Evolutionary conservation across 257 asterid species (phyloP).

Genomic region (Scutellaria galericulata): DNA sequence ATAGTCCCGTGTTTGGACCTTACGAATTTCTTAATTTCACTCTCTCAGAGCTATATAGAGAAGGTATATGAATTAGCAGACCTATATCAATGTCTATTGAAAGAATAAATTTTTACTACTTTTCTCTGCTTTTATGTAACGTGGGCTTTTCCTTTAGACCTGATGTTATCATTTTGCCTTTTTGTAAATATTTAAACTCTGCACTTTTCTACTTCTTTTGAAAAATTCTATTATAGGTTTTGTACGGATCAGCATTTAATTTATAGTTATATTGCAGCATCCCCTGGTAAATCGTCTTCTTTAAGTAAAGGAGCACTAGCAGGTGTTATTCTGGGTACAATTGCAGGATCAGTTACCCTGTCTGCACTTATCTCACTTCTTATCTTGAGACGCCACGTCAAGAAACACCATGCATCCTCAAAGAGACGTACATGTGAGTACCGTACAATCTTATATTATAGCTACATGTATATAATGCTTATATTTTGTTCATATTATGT

Average conservation of each 20-base stretch:
- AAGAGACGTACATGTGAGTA: slow-evolving; percentile 73
- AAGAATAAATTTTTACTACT: background rate
- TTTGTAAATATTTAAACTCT: background rate
- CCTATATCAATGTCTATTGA: background rate
- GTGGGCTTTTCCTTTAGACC: background rate
- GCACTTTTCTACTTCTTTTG: background rate
- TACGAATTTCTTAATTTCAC: slow-evolving; percentile 89
- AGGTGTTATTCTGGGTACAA: slow-evolving; percentile 75
- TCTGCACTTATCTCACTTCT: slow-evolving; percentile 68
- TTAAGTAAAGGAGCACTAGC: slow-evolving; percentile 83
- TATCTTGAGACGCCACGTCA: slow-evolving; percentile 57
- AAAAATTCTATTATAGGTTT: background rate
- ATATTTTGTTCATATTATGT: slow-evolving; percentile 29
- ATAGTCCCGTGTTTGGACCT: slow-evolving; percentile 79
- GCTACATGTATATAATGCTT: background rate
- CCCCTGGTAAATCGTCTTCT: slow-evolving; percentile 52
- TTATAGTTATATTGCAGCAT: slow-evolving; percentile 54
- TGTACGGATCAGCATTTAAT: slow-evolving; percentile 25
- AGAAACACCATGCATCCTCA: slow-evolving; percentile 51
- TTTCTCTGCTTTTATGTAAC: background rate
- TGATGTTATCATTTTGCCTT: background rate
- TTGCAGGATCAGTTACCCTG: slow-evolving; percentile 73
- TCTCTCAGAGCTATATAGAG: slow-evolving; percentile 60
- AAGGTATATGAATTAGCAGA: slow-evolving; percentile 46
- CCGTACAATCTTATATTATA: slow-evolving; percentile 28